Evolutionary conservation across 2,329 filamentous ascomycete genomes (phyloP).

Genomic region (Exutisphaerella laricina): DNA sequence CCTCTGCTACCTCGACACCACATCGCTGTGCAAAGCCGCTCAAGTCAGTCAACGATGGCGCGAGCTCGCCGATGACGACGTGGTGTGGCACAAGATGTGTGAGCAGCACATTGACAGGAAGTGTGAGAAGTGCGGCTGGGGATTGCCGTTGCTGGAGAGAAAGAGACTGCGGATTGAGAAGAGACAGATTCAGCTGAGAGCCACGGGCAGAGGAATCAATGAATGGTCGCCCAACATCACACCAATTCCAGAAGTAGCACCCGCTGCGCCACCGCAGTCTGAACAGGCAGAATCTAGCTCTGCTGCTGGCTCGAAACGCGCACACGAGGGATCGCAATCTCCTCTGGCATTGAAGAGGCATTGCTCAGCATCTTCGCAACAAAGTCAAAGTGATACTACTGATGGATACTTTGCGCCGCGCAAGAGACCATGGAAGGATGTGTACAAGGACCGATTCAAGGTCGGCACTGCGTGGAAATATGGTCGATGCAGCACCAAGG

Average conservation of each 20-base stretch:
- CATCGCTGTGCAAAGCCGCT: slow-evolving; percentile 89
- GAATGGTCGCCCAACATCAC: slow-evolving; percentile 49
- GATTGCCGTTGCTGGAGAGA: slow-evolving; percentile 79
- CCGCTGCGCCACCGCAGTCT: slow-evolving; percentile 8
- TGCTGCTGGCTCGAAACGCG: slow-evolving; percentile 15
- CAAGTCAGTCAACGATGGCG: slow-evolving; percentile 90
- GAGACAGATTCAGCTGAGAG: slow-evolving; percentile 70
- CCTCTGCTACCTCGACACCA: slow-evolving; percentile 84
- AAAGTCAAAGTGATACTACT: slow-evolving; percentile 9
- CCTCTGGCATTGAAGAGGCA: slow-evolving; percentile 27
- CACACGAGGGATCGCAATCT: slow-evolving; percentile 17
- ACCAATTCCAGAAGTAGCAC: slow-evolving; percentile 39
- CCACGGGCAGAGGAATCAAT: slow-evolving; percentile 53
- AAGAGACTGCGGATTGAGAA: slow-evolving; percentile 84
- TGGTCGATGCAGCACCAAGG: slow-evolving; percentile 76
- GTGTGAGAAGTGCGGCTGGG: slow-evolving; percentile 94
- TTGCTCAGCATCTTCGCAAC: slow-evolving; percentile 21
- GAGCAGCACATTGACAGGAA: slow-evolving; percentile 94
- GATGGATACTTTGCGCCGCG: slow-evolving; percentile 48
- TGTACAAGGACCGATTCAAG: slow-evolving; percentile 92
- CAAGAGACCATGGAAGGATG: slow-evolving; percentile 82
- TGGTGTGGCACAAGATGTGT: slow-evolving; percentile 98
- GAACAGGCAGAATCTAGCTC: background rate
- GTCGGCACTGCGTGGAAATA: slow-evolving; percentile 98
- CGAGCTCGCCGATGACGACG: slow-evolving; percentile 87